These are phyloP conservation scores for Hypholoma sublateritium DNA, from an alignment of 768 basidiomycete genomes.

Conservation along the genomic window DNA sequence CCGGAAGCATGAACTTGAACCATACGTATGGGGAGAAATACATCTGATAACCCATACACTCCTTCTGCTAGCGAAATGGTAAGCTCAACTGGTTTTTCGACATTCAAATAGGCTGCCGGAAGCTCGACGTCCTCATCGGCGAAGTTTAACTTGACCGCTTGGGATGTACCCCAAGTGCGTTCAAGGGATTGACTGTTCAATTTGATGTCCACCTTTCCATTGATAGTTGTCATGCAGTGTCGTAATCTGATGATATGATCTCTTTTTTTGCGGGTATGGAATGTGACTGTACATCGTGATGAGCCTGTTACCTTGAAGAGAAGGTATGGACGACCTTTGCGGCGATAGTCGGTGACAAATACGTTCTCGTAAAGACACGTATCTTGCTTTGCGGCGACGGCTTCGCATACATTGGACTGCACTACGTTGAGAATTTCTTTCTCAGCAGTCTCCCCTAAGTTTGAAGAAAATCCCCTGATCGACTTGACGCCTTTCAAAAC, in stretches of 20 bases:
- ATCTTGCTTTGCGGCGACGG: not conserved
- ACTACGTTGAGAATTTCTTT: not conserved
- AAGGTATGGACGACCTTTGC: slow-evolving; percentile 4
- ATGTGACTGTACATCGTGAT: slow-evolving; percentile 1
- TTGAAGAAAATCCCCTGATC: not conserved
- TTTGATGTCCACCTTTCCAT: not conserved
- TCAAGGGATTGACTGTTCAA: slow-evolving; percentile 1
- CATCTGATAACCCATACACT: slow-evolving; percentile 7
- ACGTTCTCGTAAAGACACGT: not conserved
- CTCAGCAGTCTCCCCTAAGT: not conserved
- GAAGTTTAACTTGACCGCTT: not conserved
- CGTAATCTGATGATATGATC: slow-evolving; percentile 4
- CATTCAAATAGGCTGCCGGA: not conserved
- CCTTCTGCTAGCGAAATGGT: not conserved
- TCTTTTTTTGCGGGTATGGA: not conserved
- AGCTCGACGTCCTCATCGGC: slow-evolving; percentile 1
- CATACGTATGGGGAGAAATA: not conserved
- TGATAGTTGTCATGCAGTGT: slow-evolving; percentile 5
- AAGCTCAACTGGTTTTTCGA: not conserved
- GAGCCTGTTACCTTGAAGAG: not conserved
- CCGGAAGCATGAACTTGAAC: too few species aligned
- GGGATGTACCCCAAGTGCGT: not conserved
- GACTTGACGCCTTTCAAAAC: not conserved
- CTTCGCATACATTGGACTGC: not conserved
- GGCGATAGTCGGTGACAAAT: not conserved